Evolutionary conservation across 2,329 filamentous ascomycete species (phyloP).

Genomic region (Graphilbum fragrans): DNA sequence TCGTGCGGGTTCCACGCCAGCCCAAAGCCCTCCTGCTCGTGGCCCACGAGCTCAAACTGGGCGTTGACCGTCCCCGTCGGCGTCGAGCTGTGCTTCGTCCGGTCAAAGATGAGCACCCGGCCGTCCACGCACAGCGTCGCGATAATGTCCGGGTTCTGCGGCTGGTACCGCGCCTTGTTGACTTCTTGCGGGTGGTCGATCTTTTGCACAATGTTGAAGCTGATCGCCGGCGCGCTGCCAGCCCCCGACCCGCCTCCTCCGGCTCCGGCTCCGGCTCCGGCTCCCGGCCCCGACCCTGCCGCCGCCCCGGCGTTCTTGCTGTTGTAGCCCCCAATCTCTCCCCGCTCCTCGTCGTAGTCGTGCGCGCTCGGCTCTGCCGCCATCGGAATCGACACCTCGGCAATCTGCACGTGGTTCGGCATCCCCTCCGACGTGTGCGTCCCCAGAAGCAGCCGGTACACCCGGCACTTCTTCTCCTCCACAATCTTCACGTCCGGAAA

Average conservation of each 20-base stretch:
- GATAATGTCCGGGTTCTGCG: constrained; percentile 93
- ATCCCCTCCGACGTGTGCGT: constrained; percentile 85
- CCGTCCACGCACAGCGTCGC: constrained; percentile 85
- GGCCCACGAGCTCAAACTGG: constrained; percentile 75
- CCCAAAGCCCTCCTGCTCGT: constrained; percentile 82
- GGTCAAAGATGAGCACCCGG: constrained; percentile 84
- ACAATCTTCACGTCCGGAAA: constrained; percentile 87
- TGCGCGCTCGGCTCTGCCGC: constrained; percentile 58
- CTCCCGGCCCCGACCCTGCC: constrained; percentile 1
- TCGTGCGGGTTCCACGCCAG: constrained; percentile 83
- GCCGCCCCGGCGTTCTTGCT: constrained; percentile 25
- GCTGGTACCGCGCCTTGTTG: constrained; percentile 96
- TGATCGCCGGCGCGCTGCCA: constrained; percentile 52
- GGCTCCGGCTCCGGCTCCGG: neutral
- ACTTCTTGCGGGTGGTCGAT: constrained; percentile 96
- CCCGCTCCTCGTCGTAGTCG: constrained; percentile 83
- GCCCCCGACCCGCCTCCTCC: constrained; percentile 8
- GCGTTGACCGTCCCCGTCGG: constrained; percentile 66
- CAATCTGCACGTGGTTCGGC: constrained; percentile 88
- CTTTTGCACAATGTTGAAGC: constrained; percentile 86
- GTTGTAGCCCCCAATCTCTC: constrained; percentile 89
- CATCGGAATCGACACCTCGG: constrained; percentile 86
- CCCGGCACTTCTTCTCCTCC: constrained; percentile 74
- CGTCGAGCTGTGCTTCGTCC: constrained; percentile 78
- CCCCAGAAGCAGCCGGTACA: constrained; percentile 82